Evolutionary conservation across 139 green algal species (phyloP).

Genomic region (Pleodorina starrii): DNA sequence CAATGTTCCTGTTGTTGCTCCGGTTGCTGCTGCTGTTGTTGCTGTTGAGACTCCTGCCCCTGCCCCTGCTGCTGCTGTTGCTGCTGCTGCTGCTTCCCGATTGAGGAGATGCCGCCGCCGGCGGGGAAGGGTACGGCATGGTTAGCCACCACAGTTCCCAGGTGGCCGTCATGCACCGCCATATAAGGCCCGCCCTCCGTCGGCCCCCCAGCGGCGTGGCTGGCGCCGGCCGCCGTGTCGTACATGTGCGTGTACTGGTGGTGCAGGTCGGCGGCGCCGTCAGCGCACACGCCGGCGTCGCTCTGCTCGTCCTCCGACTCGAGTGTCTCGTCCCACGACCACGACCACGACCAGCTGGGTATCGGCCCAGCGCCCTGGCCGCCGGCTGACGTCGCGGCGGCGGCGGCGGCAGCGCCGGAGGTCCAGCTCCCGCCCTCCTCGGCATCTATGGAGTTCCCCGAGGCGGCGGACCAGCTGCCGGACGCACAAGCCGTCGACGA

Average conservation of each 20-base stretch:
- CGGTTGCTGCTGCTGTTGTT: neutral
- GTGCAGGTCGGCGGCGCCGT: neutral
- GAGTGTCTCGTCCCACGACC: neutral
- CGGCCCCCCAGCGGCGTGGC: neutral
- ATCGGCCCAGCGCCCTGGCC: neutral
- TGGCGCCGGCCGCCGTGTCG: neutral
- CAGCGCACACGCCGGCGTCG: neutral
- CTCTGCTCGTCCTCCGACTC: constrained; percentile 16
- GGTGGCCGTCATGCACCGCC: constrained; percentile 8
- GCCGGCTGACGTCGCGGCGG: neutral
- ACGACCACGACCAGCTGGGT: neutral
- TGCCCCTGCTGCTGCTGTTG: neutral
- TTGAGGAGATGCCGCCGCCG: neutral
- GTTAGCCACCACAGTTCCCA: constrained; percentile 3
- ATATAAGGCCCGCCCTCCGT: neutral
- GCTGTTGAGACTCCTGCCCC: neutral
- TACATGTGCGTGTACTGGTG: constrained; percentile 24
- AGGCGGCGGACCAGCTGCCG: neutral
- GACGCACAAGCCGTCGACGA: neutral
- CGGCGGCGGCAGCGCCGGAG: neutral
- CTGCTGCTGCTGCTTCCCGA: neutral
- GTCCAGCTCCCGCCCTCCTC: neutral
- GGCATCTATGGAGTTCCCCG: neutral
- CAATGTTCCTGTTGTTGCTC: neutral
- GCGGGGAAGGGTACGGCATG: constrained; percentile 15